These are phyloP conservation scores for Rhizoctonia solani DNA, from an alignment of 1,284 basidiomycete genomes.

Conservation along the genomic window DNA sequence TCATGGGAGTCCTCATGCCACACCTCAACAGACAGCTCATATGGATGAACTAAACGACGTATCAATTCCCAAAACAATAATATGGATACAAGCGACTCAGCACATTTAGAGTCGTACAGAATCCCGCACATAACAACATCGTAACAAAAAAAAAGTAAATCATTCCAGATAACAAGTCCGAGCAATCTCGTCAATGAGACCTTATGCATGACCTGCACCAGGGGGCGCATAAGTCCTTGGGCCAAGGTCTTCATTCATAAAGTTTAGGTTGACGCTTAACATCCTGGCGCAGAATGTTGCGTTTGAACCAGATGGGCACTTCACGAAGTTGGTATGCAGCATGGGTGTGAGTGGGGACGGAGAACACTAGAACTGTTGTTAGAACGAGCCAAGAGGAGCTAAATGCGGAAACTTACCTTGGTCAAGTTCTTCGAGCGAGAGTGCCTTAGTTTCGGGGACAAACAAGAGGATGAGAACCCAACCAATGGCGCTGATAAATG, in stretches of 20 bases:
- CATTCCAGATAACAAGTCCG: too few relatives aligned
- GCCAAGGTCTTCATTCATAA: constrained; percentile 20
- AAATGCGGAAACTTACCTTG: constrained; percentile 43
- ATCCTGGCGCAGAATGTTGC: constrained; percentile 55
- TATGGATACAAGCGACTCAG: neutral
- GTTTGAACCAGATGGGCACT: constrained; percentile 63
- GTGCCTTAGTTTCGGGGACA: constrained; percentile 80
- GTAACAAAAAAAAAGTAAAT: neutral
- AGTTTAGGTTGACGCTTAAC: constrained; percentile 17
- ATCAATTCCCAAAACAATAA: too few relatives aligned
- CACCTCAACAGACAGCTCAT: too few relatives aligned
- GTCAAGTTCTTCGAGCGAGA: constrained; percentile 75
- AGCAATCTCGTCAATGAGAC: neutral
- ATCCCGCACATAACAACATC: too few relatives aligned
- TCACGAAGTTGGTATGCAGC: constrained; percentile 66
- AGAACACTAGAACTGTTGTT: constrained; percentile 57
- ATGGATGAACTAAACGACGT: too few relatives aligned
- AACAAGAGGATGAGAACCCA: constrained; percentile 64
- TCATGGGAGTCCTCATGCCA: too few relatives aligned
- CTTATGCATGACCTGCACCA: constrained; percentile 25
- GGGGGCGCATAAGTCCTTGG: constrained; percentile 29
- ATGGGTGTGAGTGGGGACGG: constrained; percentile 64
- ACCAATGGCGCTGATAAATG: constrained; percentile 44
- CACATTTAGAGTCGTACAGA: neutral
- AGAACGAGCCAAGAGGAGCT: neutral